These are phyloP conservation scores for Pezicula carpinea DNA, from an alignment of 2,329 filamentous ascomycete genomes.

Conservation along the genomic window DNA sequence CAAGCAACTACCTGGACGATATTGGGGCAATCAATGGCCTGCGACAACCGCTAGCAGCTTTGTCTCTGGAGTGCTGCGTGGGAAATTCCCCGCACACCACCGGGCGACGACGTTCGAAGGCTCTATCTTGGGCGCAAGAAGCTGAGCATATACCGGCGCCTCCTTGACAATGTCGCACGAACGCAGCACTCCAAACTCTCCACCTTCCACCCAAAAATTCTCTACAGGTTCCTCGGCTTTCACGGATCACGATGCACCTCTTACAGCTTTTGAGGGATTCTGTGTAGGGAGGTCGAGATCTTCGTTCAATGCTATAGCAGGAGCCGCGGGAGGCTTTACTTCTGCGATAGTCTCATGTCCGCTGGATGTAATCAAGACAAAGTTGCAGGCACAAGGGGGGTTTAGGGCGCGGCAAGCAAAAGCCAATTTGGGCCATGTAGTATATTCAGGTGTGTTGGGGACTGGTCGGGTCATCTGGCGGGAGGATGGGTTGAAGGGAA, in stretches of 20 bases:
- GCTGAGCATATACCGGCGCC: conserved; percentile 33
- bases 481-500: conserved; percentile 81
- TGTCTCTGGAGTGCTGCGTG: conserved; percentile 53
- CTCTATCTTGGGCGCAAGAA: conserved; percentile 34
- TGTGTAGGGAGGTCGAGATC: conserved; percentile 51
- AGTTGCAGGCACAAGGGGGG: conserved; percentile 90
- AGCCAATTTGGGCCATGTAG: conserved; percentile 36
- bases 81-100: conserved; percentile 55
- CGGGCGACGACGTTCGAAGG: conserved; percentile 35
- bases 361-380: conserved; percentile 98
- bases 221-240: conserved; percentile 11
- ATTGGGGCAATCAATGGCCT: conserved; percentile 45
- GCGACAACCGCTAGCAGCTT: conserved; percentile 47
- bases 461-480: conserved; percentile 81
- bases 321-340: conserved; percentile 84
- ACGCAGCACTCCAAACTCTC: conserved; percentile 32
- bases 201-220: conserved; percentile 17
- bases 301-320: conserved; percentile 78
- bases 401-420: conserved; percentile 46
- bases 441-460: conserved; percentile 84
- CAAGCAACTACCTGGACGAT: not conserved
- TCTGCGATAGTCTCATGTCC: conserved; percentile 95
- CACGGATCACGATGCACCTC: conserved; percentile 13
- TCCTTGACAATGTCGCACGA: conserved; percentile 40
- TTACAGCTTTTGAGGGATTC: conserved; percentile 51